These are phyloP conservation scores for Aegilops speltoides DNA, from an alignment of 176 grass and related monocot species.

Conservation along the genomic window DNA sequence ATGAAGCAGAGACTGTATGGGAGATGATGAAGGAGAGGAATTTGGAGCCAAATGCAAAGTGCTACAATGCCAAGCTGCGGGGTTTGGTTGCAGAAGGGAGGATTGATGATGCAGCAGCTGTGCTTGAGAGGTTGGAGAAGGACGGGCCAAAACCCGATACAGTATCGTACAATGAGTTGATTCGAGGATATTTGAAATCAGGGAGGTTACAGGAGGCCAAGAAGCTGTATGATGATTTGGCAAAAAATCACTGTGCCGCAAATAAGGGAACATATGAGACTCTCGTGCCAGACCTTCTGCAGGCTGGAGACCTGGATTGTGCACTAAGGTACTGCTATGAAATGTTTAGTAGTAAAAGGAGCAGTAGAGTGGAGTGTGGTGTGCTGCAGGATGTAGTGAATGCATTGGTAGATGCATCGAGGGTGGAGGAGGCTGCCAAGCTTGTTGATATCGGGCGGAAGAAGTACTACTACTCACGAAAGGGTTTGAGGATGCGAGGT, in stretches of 20 bases:
- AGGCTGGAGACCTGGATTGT: conserved; percentile 52
- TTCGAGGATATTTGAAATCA: conserved; percentile 42
- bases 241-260: conserved; percentile 36
- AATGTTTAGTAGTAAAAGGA: conserved; percentile 7
- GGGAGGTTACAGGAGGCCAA: conserved; percentile 58
- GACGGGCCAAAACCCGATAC: conserved; percentile 55
- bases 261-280: conserved; percentile 52
- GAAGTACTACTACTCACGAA: conserved; percentile 41
- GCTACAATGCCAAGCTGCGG: conserved; percentile 63
- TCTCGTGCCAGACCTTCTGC: conserved; percentile 37
- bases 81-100: conserved; percentile 38
- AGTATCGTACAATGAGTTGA: conserved; percentile 55
- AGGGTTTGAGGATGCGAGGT: conserved; percentile 23
- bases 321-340: conserved; percentile 54
- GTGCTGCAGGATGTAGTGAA: conserved; percentile 50
- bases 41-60: conserved; percentile 29
- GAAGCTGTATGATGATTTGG: conserved; percentile 49
- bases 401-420: conserved; percentile 45
- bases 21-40: conserved; percentile 61
- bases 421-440: conserved; percentile 43
- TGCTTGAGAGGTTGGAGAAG: conserved; percentile 48
- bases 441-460: conserved; percentile 39
- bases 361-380: neutral
- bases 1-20: conserved; percentile 45
- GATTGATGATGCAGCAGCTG: conserved; percentile 31